A percentile compares a stretch with the other conserved stretches of the same genome.
Conservation (phyloP, 768 basidiomycete species). For the Amanita brunnescens region DNA sequence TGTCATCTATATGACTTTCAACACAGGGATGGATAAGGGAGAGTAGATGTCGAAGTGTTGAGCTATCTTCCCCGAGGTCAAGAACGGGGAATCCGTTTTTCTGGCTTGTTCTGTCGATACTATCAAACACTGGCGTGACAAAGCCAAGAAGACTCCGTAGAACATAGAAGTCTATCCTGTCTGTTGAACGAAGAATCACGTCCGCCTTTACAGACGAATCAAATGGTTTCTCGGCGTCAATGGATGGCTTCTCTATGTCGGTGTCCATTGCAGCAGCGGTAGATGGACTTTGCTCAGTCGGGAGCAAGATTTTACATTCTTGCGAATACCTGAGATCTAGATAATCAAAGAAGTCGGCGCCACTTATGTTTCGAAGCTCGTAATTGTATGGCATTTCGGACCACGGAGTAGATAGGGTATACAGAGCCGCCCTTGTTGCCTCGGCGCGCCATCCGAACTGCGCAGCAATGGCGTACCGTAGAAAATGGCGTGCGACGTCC, state of each 20-base stretch:
- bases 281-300: background rate
- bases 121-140: slow-evolving; percentile 22
- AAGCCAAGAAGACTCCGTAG: slow-evolving; percentile 18
- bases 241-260: slow-evolving; percentile 1
- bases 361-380: background rate
- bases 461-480: background rate
- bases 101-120: slow-evolving; percentile 13
- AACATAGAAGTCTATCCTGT: slow-evolving; percentile 23
- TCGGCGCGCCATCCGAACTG: background rate
- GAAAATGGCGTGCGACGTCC: background rate
- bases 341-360: background rate
- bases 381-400: background rate
- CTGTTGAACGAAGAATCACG: slow-evolving; percentile 19
- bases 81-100: slow-evolving; percentile 5
- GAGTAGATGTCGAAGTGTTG: slow-evolving; percentile 9
- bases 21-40: background rate
- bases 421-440: background rate
- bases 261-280: background rate
- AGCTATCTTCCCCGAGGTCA: slow-evolving; percentile 11
- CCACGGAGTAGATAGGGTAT: background rate
- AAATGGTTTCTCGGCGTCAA: slow-evolving; percentile 8
- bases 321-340: background rate
- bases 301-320: too few species aligned
- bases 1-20: background rate
- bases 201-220: slow-evolving; percentile 11